Evolutionary conservation across 2,329 filamentous ascomycete genomes (phyloP), one percentile per base, ranked within the genome.

Genomic region (Cordyceps javanica): DNA sequence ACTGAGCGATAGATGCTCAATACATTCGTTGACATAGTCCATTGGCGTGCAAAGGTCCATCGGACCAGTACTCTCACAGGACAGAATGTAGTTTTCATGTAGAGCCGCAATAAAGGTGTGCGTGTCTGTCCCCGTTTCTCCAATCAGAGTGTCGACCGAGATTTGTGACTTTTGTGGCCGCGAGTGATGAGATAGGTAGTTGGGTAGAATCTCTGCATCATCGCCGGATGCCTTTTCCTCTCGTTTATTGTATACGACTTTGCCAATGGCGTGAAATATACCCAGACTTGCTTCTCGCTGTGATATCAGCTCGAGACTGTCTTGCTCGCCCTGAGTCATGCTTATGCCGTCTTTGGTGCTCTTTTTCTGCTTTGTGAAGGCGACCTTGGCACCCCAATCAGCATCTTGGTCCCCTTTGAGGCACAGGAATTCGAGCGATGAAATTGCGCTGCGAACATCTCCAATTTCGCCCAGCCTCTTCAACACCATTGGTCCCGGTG

Each of bases 161-260:
- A 91, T 86, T 61, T 89, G 79, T 0, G 87, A 87, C 36, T 75
- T 75, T 63, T 82, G 86, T 0, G 82, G 82, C 5, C 87, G 77
- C 6, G 82, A 77, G 62, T 79, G 72, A 11, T 82, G 77, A 3
- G 77, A 74, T 36, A 89, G 69, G 68, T 84, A 81, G n/a, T 70
- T 64, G 5, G 87, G 87, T 19, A 90, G 73, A 25, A 71, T 70
- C 64, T 88, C 85, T 19, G 72, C 71, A 3, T 71, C 68, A 32
- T 77, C 72, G 9, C 68, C 68, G 9, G 70, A 64, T 13, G 78
- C 72, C 4, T 72, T 70, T 46, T 60, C 69, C 28, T 87, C 84
- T 23, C 94, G 83, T 70, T 97, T 99, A 75, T 99, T 99, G 75
- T 97, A 96, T 1, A 97, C 87, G 2, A 99, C 90, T 69, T 94